Evolutionary conservation across 148 eudicot species (phyloP).

Genomic region (Vaccinium corymbosum): DNA sequence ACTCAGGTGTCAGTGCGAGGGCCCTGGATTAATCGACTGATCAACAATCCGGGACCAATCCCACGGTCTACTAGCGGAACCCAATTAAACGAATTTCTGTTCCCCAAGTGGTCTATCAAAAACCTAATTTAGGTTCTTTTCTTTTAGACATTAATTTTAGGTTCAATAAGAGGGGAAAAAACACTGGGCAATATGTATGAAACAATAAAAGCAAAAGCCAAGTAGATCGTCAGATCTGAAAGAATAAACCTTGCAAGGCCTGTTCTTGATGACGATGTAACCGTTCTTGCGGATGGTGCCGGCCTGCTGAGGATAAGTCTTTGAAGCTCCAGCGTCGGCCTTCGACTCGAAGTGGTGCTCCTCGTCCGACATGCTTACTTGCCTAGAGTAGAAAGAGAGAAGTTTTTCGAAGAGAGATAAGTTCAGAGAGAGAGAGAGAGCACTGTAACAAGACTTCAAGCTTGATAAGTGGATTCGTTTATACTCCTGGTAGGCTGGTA

Average conservation of each 20-base stretch:
- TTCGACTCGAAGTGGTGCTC: constrained; percentile 8
- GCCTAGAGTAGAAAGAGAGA: not conserved
- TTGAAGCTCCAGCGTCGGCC: constrained; percentile 4
- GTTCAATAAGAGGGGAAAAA: not conserved
- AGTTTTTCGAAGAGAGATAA: not conserved
- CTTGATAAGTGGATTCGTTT: not conserved
- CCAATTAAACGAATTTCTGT: no score
- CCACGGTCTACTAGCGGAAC: no score
- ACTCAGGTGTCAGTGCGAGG: not conserved
- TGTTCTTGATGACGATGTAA: constrained; percentile 2
- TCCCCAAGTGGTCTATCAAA: no score
- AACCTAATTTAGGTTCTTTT: no score
- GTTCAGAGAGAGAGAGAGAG: not conserved
- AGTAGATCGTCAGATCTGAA: not conserved
- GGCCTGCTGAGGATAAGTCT: not conserved
- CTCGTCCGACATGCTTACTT: constrained; percentile 1
- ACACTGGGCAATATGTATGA: not conserved
- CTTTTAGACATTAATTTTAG: no score
- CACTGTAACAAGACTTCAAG: not conserved
- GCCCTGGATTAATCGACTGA: not conserved
- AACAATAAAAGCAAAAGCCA: not conserved
- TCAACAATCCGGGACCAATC: no score
- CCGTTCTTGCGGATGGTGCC: constrained; percentile 5
- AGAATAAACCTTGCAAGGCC: not conserved
- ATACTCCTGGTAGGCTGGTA: not conserved